Percentiles rank a stretch among this genome's conserved stretches.
Evolutionary conservation across 352 stramenopile genomes (phyloP).

Genomic region (Ochromonadaceae sp.): DNA sequence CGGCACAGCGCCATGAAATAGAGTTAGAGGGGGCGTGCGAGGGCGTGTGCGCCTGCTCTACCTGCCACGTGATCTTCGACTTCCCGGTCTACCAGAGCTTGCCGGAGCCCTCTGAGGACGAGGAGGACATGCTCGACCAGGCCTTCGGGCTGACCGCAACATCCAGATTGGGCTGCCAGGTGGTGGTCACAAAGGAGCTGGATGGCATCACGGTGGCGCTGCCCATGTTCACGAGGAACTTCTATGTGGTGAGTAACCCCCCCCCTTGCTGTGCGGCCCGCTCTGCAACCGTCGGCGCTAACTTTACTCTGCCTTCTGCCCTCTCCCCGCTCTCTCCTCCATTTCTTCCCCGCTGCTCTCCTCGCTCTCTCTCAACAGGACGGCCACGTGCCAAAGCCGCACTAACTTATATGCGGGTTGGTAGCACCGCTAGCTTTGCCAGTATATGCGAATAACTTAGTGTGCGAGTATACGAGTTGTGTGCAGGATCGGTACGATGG

Average conservation of each 20-base stretch:
- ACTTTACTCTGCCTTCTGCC: no score
- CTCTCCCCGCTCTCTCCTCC: no score
- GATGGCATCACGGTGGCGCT: slow-evolving; percentile 66
- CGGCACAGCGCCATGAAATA: slow-evolving; percentile 77
- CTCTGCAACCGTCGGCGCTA: no score
- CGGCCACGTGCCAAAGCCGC: slow-evolving; percentile 86
- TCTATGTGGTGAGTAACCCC: slow-evolving; percentile 92
- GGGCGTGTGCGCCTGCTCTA: slow-evolving; percentile 91
- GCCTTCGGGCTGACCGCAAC: slow-evolving; percentile 91
- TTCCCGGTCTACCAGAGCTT: slow-evolving; percentile 74
- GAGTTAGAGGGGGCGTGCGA: slow-evolving; percentile 78
- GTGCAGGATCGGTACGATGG: no score
- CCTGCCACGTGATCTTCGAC: slow-evolving; percentile 92
- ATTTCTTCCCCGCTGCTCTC: no score
- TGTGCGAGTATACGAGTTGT: no score
- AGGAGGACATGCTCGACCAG: slow-evolving; percentile 97
- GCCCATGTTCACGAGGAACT: slow-evolving; percentile 89
- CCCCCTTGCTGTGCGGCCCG: no score
- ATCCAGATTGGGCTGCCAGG: slow-evolving; percentile 54
- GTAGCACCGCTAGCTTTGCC: no score
- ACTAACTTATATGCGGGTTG: no score
- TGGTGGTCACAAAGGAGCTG: slow-evolving; percentile 71
- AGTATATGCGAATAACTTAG: no score
- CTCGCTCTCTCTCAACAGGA: no score
- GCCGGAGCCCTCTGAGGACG: slow-evolving; percentile 76